These are phyloP conservation scores for Fusarium agapanthi DNA, from an alignment of 2,329 filamentous ascomycete genomes.

Conservation along the genomic window DNA sequence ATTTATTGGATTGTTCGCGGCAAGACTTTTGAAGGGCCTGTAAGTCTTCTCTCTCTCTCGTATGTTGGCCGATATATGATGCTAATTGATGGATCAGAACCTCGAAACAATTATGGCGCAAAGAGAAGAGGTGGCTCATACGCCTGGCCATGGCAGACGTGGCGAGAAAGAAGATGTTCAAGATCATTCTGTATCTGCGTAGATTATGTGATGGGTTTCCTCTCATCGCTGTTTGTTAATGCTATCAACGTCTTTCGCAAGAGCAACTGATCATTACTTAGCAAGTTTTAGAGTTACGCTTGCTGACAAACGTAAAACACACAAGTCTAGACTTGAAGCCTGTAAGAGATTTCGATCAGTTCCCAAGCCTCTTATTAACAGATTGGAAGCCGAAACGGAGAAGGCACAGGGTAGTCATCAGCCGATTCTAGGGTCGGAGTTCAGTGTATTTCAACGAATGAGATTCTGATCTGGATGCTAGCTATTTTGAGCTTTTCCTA, in stretches of 20 bases:
- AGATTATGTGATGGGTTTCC: neutral
- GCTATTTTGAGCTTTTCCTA: too few species aligned
- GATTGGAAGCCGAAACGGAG: neutral
- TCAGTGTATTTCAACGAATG: neutral
- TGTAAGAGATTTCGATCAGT: too few species aligned
- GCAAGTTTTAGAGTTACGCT: too few species aligned
- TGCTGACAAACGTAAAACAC: rapidly evolving
- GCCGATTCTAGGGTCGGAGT: neutral
- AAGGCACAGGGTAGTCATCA: neutral
- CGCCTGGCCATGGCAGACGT: neutral
- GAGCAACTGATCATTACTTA: too few species aligned
- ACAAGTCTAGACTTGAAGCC: too few species aligned
- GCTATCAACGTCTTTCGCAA: too few species aligned
- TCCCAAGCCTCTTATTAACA: too few species aligned
- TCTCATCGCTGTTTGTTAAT: rapidly evolving
- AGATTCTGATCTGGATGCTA: too few species aligned
- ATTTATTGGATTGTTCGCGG: neutral
- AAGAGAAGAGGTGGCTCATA: neutral
- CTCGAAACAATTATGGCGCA: neutral
- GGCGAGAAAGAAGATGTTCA: neutral
- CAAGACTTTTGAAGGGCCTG: neutral
- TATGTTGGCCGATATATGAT: neutral
- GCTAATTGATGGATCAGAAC: neutral
- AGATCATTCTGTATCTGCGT: neutral
- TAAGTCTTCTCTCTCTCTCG: neutral